Percentiles rank a stretch among this genome's conserved stretches.
Evolutionary conservation across 1,139 yeast genomes (phyloP).

Genomic region (Geotrichum citri-aurantii): DNA sequence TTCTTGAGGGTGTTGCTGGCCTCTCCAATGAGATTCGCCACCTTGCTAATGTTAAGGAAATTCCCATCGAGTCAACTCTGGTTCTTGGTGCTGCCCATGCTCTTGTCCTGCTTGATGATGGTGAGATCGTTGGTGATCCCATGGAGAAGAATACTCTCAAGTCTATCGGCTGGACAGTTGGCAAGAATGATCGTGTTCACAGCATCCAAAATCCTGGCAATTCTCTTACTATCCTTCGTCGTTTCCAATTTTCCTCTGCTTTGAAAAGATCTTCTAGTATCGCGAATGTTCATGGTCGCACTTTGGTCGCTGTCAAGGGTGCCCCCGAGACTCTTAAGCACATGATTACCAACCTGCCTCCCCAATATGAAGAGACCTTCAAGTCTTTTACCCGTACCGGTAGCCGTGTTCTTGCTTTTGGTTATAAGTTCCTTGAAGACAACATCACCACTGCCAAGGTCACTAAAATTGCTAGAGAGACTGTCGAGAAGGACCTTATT

Average conservation of each 20-base stretch:
- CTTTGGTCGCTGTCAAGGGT: conserved; percentile 90
- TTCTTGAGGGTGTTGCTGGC: conserved; percentile 95
- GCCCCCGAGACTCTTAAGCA: conserved; percentile 96
- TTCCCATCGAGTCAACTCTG: conserved; percentile 61
- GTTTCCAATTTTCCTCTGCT: conserved; percentile 96
- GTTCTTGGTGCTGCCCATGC: conserved; percentile 97
- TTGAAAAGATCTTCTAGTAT: conserved; percentile 91
- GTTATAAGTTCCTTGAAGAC: conserved; percentile 65
- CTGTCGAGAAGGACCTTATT: conserved; percentile 63
- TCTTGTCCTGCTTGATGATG: conserved; percentile 85
- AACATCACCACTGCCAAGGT: conserved; percentile 48
- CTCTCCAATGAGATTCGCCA: conserved; percentile 51
- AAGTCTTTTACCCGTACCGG: conserved; percentile 93
- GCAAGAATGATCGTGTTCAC: conserved; percentile 51
- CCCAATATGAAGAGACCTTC: conserved; percentile 74
- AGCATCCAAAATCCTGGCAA: conserved; percentile 30
- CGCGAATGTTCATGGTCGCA: conserved; percentile 51
- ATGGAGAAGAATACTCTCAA: conserved; percentile 96
- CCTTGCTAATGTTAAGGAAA: conserved; percentile 51
- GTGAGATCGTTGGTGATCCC: conserved; percentile 97
- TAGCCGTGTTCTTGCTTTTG: conserved; percentile 92
- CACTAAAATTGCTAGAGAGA: conserved; percentile 58
- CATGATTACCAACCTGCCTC: conserved; percentile 70
- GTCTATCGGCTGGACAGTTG: conserved; percentile 83
- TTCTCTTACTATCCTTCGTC: conserved; percentile 69